Base-by-base conservation (phyloP, 768 basidiomycete species). In the Leucocoprinus sp. region DNA sequence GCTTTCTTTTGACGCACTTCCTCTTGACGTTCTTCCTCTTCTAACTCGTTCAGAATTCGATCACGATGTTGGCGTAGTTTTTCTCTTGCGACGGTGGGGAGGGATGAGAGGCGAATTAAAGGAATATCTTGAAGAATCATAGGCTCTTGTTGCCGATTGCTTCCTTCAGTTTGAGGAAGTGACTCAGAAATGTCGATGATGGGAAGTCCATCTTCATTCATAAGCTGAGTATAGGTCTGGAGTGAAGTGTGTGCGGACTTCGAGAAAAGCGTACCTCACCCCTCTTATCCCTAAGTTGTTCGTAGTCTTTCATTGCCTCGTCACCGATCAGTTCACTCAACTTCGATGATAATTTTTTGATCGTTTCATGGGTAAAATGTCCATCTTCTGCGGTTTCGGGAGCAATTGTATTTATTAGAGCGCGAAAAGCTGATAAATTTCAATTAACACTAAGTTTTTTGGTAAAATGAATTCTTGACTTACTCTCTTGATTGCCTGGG, bases 201-300 rank as follows among this genome's bases (percentile, higher is more conserved):
- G 8, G 86, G 86, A 29, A 85, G 72, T 2, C 84, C 85, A 38
- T 90, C 85, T 54, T 87, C 84, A 54, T 84, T 84, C 31, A 82
- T 54, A 42, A 82, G 67, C 85, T 88, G 49, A 5, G 54, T 50
- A 28, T 23, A 11, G 48, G 40, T 56, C 41, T 52, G 56, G 50
- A 43, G 50, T 57, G 54, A 53, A 52, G 51, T 24, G 48, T 37
- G 53, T 43, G 26, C 39, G 48, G 49, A n/a, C 46, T 42, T 37
- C n/a, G 31, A 28, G 42, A 49, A 41, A 11, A 53, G 43, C 75
- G 54, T 67, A 84, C 85, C 75, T 85, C 77, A 70, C 75, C 76
- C 61, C 68, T 69, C 60, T 74, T 75, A 48, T 77, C 73, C 43
- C 66, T 65, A 41, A 50, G 62, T 41, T 66, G 64, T 6, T 60